Conservation (phyloP, 108 stramenopile genomes). For the Cyclostephanos tholiformis region DNA sequence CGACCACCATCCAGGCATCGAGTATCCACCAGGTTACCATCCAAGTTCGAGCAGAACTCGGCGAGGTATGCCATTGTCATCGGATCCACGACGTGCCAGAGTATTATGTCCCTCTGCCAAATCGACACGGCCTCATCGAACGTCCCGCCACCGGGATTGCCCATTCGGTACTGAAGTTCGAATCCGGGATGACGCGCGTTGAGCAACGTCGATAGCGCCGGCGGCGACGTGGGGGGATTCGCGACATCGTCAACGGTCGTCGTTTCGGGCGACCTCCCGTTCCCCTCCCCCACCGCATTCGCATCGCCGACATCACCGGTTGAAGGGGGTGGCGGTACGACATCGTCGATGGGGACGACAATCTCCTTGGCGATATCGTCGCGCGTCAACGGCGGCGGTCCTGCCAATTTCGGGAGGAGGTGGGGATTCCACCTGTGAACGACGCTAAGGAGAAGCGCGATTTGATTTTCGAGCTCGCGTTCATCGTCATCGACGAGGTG, state of each 20-base stretch:
- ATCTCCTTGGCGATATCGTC: slow-evolving; percentile 5
- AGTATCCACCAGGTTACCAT: slow-evolving; percentile 37
- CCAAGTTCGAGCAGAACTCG: slow-evolving; percentile 35
- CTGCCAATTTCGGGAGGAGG: slow-evolving; percentile 35
- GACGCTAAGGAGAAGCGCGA: slow-evolving; percentile 35
- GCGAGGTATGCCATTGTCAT: slow-evolving; percentile 37
- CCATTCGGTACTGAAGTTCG: slow-evolving; percentile 48
- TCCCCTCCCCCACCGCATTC: background rate
- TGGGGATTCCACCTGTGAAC: slow-evolving; percentile 54
- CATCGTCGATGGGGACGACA: background rate
- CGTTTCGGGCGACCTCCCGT: background rate
- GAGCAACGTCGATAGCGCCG: slow-evolving; percentile 30
- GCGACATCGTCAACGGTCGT: slow-evolving; percentile 1
- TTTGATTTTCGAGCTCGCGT: slow-evolving; percentile 31
- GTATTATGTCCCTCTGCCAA: slow-evolving; percentile 52
- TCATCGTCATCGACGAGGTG: slow-evolving; percentile 9
- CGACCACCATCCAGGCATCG: slow-evolving; percentile 21
- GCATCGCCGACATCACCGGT: background rate
- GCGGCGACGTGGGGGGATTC: slow-evolving; percentile 6
- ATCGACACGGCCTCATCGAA: slow-evolving; percentile 44
- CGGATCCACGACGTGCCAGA: slow-evolving; percentile 47
- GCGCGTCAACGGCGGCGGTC: slow-evolving; percentile 7
- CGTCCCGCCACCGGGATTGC: slow-evolving; percentile 47
- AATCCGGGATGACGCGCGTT: slow-evolving; percentile 43
- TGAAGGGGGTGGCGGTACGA: background rate